Conservation (phyloP, 495 filamentous ascomycete species). For the Usnea hakonensis region DNA sequence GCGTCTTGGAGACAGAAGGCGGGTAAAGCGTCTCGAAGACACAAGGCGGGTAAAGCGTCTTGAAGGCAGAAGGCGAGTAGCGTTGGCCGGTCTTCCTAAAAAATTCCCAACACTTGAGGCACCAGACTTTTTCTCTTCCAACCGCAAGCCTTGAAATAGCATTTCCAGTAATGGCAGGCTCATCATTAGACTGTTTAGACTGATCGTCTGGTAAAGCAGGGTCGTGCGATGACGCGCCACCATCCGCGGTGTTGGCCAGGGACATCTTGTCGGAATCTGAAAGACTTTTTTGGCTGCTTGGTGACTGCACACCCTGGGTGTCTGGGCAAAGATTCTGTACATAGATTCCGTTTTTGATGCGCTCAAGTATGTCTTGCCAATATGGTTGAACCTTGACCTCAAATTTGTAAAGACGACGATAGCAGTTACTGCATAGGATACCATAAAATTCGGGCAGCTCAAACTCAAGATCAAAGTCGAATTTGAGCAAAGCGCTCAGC, state of each 20-base stretch:
- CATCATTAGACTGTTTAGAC: background rate
- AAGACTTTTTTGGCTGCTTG: background rate
- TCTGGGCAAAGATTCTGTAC: background rate
- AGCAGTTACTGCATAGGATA: background rate
- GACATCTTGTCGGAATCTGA: background rate
- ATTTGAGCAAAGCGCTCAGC: background rate
- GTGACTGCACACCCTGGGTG: background rate
- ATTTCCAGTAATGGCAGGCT: background rate
- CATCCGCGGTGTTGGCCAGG: background rate
- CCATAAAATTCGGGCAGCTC: background rate
- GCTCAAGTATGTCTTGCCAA: background rate
- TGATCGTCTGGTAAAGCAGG: background rate
- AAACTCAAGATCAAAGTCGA: background rate
- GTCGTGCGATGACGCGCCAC: background rate
- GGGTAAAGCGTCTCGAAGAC: too few relatives aligned
- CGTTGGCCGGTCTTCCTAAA: background rate
- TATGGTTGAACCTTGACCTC: background rate
- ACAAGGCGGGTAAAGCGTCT: too few relatives aligned
- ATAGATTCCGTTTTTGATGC: background rate
- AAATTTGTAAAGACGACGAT: background rate
- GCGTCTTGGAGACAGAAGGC: background rate
- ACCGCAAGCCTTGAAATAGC: background rate
- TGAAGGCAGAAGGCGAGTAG: background rate
- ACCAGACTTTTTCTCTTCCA: background rate
- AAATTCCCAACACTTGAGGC: background rate